These are phyloP conservation scores for Jatropha multifida DNA, from an alignment of 441 rosid genomes.

Conservation along the genomic window DNA sequence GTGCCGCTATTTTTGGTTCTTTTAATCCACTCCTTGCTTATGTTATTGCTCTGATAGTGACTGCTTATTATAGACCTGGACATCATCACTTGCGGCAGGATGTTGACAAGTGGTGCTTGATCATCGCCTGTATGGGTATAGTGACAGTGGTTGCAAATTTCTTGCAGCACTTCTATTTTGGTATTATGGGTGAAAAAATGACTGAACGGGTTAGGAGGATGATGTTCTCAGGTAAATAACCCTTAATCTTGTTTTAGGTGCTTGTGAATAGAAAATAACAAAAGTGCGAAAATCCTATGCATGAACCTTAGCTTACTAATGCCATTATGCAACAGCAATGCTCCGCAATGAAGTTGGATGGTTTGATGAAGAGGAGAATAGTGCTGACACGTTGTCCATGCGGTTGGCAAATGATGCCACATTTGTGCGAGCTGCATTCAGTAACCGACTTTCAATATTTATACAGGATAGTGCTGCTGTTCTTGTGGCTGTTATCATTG, in stretches of 20 bases:
- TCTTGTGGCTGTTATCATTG: slow-evolving; percentile 83
- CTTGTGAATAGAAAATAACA: background rate
- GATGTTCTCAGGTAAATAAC: slow-evolving; percentile 94
- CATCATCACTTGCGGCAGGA: slow-evolving; percentile 56
- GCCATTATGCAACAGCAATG: slow-evolving; percentile 67
- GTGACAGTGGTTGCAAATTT: slow-evolving; percentile 96
- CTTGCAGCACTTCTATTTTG: slow-evolving; percentile 97
- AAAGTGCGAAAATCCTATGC: slow-evolving; percentile 8
- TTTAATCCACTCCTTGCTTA: slow-evolving; percentile 98
- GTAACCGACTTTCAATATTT: slow-evolving; percentile 94
- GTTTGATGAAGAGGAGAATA: slow-evolving; percentile 98
- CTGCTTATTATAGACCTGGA: slow-evolving; percentile 57
- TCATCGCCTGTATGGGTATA: slow-evolving; percentile 93
- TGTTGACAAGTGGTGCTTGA: slow-evolving; percentile 94
- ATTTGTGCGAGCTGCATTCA: slow-evolving; percentile 93
- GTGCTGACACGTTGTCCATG: slow-evolving; percentile 93
- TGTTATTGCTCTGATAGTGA: slow-evolving; percentile 81
- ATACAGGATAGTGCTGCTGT: slow-evolving; percentile 91
- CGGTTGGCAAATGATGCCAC: slow-evolving; percentile 99
- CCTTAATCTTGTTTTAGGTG: slow-evolving; percentile 5
- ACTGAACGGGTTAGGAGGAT: slow-evolving; percentile 96
- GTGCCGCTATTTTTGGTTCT: slow-evolving; percentile 98
- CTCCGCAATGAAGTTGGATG: slow-evolving; percentile 97
- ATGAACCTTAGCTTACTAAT: slow-evolving; percentile 25
- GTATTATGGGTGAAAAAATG: slow-evolving; percentile 99